phyloP scores from a whole-genome alignment of 2,329 filamentous ascomycete species.

The Coleophoma eucalyptorum region DNA sequence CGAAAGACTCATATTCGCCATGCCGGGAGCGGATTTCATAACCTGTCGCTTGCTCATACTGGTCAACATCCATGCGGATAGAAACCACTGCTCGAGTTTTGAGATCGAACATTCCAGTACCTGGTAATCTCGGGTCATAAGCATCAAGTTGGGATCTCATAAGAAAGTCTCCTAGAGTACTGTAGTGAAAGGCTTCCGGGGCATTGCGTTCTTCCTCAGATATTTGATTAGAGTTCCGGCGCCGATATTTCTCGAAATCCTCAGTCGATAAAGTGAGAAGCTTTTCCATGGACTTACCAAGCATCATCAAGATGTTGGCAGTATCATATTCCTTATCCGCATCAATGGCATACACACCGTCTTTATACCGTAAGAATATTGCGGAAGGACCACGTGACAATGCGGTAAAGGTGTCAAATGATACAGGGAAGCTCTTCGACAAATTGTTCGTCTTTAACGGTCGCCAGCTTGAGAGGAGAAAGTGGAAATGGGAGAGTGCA shows the following conservation, averaged over 20 bases:
- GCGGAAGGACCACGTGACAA: slow-evolving; percentile 72
- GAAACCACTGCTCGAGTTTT: slow-evolving; percentile 92
- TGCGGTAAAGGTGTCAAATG: slow-evolving; percentile 64
- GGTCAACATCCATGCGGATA: slow-evolving; percentile 79
- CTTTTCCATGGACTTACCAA: slow-evolving; percentile 97
- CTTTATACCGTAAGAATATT: slow-evolving; percentile 76
- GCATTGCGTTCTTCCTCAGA: slow-evolving; percentile 67
- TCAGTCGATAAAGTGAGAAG: slow-evolving; percentile 78
- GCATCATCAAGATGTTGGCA: slow-evolving; percentile 82
- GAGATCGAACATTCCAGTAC: slow-evolving; percentile 90
- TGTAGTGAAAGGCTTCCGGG: slow-evolving; percentile 83
- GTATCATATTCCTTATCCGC: slow-evolving; percentile 89
- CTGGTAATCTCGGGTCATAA: slow-evolving; percentile 78
- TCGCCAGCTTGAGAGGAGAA: slow-evolving; percentile 81
- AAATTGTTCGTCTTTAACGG: slow-evolving; percentile 62
- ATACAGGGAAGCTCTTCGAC: slow-evolving; percentile 61
- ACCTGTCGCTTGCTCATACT: slow-evolving; percentile 71
- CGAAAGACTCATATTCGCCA: slow-evolving; percentile 86
- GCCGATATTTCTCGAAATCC: slow-evolving; percentile 82
- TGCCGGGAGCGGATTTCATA: slow-evolving; percentile 79
- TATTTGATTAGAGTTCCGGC: slow-evolving; percentile 62
- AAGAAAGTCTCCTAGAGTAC: slow-evolving; percentile 79
- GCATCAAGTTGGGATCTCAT: slow-evolving; percentile 96
- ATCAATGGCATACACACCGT: slow-evolving; percentile 91
- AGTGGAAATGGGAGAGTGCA: slow-evolving; percentile 87